Base-by-base conservation (phyloP, 2,329 filamentous ascomycete genomes). In the Talaromyces funiculosus region DNA sequence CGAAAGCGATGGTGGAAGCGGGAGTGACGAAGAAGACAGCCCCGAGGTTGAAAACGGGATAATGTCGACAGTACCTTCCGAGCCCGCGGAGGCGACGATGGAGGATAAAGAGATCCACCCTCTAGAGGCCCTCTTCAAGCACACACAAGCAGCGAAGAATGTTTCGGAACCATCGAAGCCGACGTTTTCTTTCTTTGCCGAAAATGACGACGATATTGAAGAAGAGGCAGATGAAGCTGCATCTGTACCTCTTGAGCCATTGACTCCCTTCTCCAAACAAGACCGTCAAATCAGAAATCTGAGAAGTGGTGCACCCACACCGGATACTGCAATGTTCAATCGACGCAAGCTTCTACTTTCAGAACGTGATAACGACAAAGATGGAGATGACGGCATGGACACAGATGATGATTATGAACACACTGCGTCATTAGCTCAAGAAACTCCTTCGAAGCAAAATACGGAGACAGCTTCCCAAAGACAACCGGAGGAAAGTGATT, bases 241-340 rank as follows among this genome's bases (percentile, higher is more conserved):
- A 63, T 66, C 71, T 55, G 65, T 69, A 16, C 63, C 57, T 20
- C 59, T 64, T 16, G 73, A 69, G 55, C 92, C 92, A 12, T 85
- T 91, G 74, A 97, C 93, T 0, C 93, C 93, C 0, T 96, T 86
- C 72, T 90, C 90, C 0, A 86, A 87, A 64, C 84, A 87, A 66
- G 93, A 97, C 66, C 80, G 93, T 31, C 84, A 92, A 63, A 84
- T 84, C 55, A 71, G 80, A 35, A 73, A 74, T 47, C 71, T 90
- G n/a, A 84, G 94, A 60, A 97, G 92, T 71, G 92, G 92, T 5
- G 94, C 94, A 2, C 94, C 94, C 0, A 99, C 94, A 0, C 94
- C 94, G 0, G 94, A 99, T 71, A 97, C 94, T 0, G 91, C 91
- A 1, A 86, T 92, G 62, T 86, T 90, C 1, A 86, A 64, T 59